A percentile compares a stretch with the other conserved stretches of the same genome.
Evolutionary conservation across 2,329 filamentous ascomycete species (phyloP).

Genomic region (Leptosphaerulina australis): DNA sequence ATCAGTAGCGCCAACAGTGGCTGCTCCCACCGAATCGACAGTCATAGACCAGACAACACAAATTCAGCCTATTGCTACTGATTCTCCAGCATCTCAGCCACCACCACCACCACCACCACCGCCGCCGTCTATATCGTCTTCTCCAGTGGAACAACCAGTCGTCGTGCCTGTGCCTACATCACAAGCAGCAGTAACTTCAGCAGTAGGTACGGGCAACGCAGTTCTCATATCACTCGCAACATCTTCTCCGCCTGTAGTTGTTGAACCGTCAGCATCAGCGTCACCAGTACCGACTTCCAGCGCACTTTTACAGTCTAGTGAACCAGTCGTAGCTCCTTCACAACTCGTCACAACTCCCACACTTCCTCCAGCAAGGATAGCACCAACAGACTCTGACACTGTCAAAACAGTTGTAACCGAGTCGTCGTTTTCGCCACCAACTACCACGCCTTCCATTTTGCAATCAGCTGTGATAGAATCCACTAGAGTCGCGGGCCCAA

Average conservation of each 20-base stretch:
- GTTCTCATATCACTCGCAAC: slow-evolving; percentile 35
- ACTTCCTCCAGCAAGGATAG: slow-evolving; percentile 21
- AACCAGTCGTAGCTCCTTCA: slow-evolving; percentile 19
- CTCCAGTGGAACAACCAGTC: slow-evolving; percentile 23
- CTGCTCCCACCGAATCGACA: slow-evolving; percentile 31
- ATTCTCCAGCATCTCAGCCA: slow-evolving; percentile 21
- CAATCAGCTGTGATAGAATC: slow-evolving; percentile 10
- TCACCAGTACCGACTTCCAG: slow-evolving; percentile 16
- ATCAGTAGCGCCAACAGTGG: slow-evolving; percentile 23
- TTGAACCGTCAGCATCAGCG: slow-evolving; percentile 27
- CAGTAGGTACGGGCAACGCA: slow-evolving; percentile 44
- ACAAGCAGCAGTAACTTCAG: slow-evolving; percentile 37
- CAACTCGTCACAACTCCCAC: slow-evolving; percentile 12
- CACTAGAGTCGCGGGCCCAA: neutral
- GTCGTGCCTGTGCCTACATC: slow-evolving; percentile 27
- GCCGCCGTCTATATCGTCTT: slow-evolving; percentile 23
- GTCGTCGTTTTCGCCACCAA: neutral
- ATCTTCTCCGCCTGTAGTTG: slow-evolving; percentile 28
- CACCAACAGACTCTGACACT: slow-evolving; percentile 42
- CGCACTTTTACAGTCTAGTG: slow-evolving; percentile 15
- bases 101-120: slow-evolving; percentile 23
- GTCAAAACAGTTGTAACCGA: slow-evolving; percentile 29
- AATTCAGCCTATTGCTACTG: slow-evolving; percentile 29
- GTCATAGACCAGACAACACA: slow-evolving; percentile 28
- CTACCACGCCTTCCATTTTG: slow-evolving; percentile 11